These are phyloP conservation scores for Neoascochyta sp. DNA, from an alignment of 2,329 filamentous ascomycete species.

Conservation along the genomic window DNA sequence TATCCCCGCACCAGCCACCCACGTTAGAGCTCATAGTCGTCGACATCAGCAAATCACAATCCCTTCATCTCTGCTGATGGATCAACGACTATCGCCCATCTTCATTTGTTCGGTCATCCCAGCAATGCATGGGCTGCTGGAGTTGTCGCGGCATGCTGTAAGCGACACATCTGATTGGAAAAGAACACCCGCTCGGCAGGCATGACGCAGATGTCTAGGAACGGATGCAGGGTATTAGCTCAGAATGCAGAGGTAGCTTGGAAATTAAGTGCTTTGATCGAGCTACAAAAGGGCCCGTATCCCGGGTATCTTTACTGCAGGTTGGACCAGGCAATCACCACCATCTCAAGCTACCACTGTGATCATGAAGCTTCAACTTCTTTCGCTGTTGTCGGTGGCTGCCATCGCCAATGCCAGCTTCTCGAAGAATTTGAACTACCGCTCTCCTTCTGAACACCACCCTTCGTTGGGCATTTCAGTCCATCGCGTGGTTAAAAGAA, in stretches of 20 bases:
- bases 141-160: slow-evolving; percentile 15
- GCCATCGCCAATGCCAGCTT: slow-evolving; percentile 23
- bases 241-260: slow-evolving; percentile 2
- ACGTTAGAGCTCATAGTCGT: slow-evolving; percentile 5
- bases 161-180: slow-evolving; percentile 18
- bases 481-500: slow-evolving; percentile 57
- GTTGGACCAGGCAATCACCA: slow-evolving; percentile 2
- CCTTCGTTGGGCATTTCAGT: slow-evolving; percentile 62
- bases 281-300: slow-evolving; percentile 20
- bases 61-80: slow-evolving; percentile 4
- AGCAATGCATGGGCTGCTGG: too few species aligned
- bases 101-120: too few species aligned
- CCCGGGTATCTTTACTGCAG: slow-evolving; percentile 6
- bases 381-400: slow-evolving; percentile 16
- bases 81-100: too few species aligned
- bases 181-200: slow-evolving; percentile 14
- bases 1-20: slow-evolving; percentile 6
- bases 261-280: slow-evolving; percentile 1
- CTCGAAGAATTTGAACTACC: slow-evolving; percentile 61
- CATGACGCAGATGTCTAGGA: slow-evolving; percentile 16
- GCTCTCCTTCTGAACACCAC: slow-evolving; percentile 63
- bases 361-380: slow-evolving; percentile 27
- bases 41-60: slow-evolving; percentile 6
- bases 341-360: slow-evolving; percentile 3
- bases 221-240: slow-evolving; percentile 5